Base-by-base conservation (phyloP, 2,329 filamentous ascomycete species). In the Arthrobotrys megalospora region DNA sequence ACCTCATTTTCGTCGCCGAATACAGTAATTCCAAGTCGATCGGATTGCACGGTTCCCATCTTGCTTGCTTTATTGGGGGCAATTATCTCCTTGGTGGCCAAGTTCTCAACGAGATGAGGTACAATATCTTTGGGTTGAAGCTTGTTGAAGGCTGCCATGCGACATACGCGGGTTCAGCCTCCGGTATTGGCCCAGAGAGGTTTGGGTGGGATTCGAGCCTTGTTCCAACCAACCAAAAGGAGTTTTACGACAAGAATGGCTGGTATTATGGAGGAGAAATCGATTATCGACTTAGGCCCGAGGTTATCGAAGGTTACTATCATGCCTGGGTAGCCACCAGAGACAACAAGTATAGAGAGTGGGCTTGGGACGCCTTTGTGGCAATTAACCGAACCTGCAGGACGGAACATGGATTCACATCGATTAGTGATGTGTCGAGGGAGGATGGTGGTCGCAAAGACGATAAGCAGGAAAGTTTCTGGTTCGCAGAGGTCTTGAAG, bases 401-500 rank as follows among this genome's bases (percentile, higher is more conserved):
- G 16, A 89, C 88, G 0, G 89, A 88, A 4, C 90, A 88, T 5
- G 93, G 92, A 3, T 96, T 90, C 84, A 88, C 88, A 10, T 87
- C 88, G 16, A 85, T 96, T 66, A 83, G 81, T 0, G 84, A 96
- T 82, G 92, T 96, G 41, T 92, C 91, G 80, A 85, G 84, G 2
- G 80, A 82, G 0, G 86, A 86, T 34, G 92, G 92, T 8, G 92
- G 91, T 0, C 84, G 85, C 0, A 89, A 88, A 71, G 83, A 84
- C 43, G 89, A 97, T 83, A 91, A 91, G 83, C 92, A 95, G 87
- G 93, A 97, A 85, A 94, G 91, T 81, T 97, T 96, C 85, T 91
- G 92, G 86, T 93, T 96, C 83, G 93, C 93, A 0, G 93, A 97
- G 86, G 91, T 94, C 79, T 83, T 97, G 84, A 97, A 97, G 87